Evolutionary conservation across 1,284 basidiomycete species (phyloP).

Genomic region (Heliocybe sulcata): DNA sequence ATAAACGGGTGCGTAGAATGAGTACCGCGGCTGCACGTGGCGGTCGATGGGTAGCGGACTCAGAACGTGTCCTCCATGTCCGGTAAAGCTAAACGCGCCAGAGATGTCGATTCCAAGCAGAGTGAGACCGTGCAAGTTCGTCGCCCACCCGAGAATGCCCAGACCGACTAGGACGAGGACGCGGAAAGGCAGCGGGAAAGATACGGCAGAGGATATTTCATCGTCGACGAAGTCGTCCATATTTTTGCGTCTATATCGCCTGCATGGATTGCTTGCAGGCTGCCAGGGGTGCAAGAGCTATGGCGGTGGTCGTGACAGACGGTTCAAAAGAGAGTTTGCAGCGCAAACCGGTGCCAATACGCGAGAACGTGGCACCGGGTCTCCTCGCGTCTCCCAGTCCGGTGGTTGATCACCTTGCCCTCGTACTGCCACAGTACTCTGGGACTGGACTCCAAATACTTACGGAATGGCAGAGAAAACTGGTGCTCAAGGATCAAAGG

Average conservation of each 20-base stretch:
- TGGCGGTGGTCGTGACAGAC: no score
- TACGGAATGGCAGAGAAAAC: constrained; percentile 49
- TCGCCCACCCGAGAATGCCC: constrained; percentile 76
- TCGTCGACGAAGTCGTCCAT: constrained; percentile 15
- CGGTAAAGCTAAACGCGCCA: constrained; percentile 56
- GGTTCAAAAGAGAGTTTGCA: no score
- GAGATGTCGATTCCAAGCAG: constrained; percentile 69
- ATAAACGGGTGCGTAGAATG: constrained; percentile 57
- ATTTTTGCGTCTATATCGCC: background rate
- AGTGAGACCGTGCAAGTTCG: constrained; percentile 81
- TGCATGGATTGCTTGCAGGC: background rate
- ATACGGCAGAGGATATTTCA: constrained; percentile 38
- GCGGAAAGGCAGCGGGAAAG: constrained; percentile 79
- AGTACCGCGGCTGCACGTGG: constrained; percentile 6
- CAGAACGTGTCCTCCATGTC: constrained; percentile 19
- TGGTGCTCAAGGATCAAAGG: constrained; percentile 55
- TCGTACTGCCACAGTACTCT: background rate
- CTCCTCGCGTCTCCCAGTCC: background rate
- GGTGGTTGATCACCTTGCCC: background rate
- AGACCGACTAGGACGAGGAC: constrained; percentile 67
- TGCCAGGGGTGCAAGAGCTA: background rate
- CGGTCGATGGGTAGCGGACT: constrained; percentile 25
- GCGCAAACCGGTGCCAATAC: background rate
- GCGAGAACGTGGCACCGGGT: background rate
- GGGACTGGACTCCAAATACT: background rate